phyloP scores from a whole-genome alignment of 2,329 filamentous ascomycete species.

The Simplicillium sp. region DNA sequence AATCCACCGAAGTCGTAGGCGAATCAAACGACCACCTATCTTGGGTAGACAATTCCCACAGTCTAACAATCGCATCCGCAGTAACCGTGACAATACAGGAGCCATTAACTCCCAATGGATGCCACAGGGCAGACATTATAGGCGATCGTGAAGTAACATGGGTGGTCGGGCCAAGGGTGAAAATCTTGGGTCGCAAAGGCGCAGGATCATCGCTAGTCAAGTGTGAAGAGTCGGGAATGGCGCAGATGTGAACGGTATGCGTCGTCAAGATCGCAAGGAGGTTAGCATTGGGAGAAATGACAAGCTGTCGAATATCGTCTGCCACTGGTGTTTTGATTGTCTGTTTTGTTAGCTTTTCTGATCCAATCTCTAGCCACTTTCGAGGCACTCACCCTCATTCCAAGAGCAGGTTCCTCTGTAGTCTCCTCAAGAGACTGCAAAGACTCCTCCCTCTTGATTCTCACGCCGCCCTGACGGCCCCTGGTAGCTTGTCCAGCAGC shows the following conservation, averaged over 20 bases:
- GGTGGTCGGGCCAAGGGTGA: constrained; percentile 83
- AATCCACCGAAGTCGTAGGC: constrained; percentile 73
- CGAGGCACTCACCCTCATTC: constrained; percentile 22
- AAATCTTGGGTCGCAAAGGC: constrained; percentile 72
- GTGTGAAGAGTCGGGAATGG: constrained; percentile 74
- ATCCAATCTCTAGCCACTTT: not conserved
- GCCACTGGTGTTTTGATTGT: constrained; percentile 69
- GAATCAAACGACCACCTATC: constrained; percentile 83
- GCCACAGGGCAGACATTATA: constrained; percentile 78
- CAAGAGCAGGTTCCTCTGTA: constrained; percentile 15
- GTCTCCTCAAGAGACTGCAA: constrained; percentile 22
- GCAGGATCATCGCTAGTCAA: constrained; percentile 59
- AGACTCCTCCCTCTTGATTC: constrained; percentile 40
- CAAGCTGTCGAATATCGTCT: constrained; percentile 74
- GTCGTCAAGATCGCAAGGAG: constrained; percentile 79
- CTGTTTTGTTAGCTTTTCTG: constrained; percentile 31
- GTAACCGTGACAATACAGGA: constrained; percentile 83
- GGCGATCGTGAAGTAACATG: constrained; percentile 81
- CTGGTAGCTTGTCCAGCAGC: constrained; percentile 17
- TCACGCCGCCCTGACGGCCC: constrained; percentile 20
- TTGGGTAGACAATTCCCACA: constrained; percentile 82
- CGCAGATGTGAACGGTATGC: constrained; percentile 78
- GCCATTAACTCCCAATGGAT: constrained; percentile 77
- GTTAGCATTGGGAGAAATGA: constrained; percentile 72
- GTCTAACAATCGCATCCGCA: constrained; percentile 72